These are phyloP conservation scores for Phytophthora parvispora DNA, from an alignment of 352 stramenopile species.

Conservation along the genomic window DNA sequence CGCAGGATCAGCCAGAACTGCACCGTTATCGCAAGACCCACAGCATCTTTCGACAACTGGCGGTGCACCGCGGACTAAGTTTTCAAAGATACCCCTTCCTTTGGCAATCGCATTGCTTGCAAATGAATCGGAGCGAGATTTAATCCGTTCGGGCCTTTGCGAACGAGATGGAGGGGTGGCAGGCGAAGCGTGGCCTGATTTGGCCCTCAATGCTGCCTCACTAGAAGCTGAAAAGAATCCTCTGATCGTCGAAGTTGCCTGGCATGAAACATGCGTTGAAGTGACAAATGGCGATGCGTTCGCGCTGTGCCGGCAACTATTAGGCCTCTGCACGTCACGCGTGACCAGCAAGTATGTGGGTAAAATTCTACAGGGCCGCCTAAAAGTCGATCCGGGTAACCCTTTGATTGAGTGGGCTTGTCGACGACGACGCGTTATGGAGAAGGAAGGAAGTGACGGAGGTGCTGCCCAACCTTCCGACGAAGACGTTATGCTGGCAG, in stretches of 20 bases:
- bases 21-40: background rate
- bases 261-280: slow-evolving; percentile 57
- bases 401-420: slow-evolving; percentile 49
- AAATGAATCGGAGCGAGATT: slow-evolving; percentile 70
- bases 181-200: slow-evolving; percentile 62
- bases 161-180: slow-evolving; percentile 22
- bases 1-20: slow-evolving; percentile 1
- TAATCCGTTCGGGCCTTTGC: slow-evolving; percentile 49
- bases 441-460: background rate
- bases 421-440: slow-evolving; percentile 7
- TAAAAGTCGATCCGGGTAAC: slow-evolving; percentile 63
- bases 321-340: slow-evolving; percentile 62
- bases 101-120: slow-evolving; percentile 68
- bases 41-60: background rate
- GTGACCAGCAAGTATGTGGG: slow-evolving; percentile 67
- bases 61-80: slow-evolving; percentile 36
- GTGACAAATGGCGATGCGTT: slow-evolving; percentile 73
- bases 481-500: slow-evolving; percentile 1
- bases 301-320: slow-evolving; percentile 65
- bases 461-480: slow-evolving; percentile 5
- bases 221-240: slow-evolving; percentile 52
- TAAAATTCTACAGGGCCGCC: slow-evolving; percentile 62
- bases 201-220: slow-evolving; percentile 68
- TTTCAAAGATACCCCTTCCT: slow-evolving; percentile 67
- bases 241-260: slow-evolving; percentile 68